Conservation (phyloP, 169 alveolate species). For the Plasmodium vivax region DNA sequence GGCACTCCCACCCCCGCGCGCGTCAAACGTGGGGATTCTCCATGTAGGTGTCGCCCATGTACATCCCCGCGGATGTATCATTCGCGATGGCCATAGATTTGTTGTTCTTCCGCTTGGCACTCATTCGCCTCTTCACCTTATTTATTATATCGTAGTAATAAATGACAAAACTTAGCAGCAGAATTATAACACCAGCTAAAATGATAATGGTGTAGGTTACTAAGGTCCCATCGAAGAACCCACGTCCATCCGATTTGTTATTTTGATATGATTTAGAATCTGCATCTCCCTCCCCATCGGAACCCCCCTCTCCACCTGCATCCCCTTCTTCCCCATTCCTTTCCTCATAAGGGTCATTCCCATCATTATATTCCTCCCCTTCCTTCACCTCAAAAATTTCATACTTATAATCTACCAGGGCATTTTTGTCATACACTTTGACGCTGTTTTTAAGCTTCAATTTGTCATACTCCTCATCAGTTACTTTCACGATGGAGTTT, state of each 20-base stretch:
- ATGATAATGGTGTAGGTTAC: slow-evolving; percentile 20
- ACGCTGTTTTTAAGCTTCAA: slow-evolving; percentile 23
- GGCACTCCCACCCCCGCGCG: background rate
- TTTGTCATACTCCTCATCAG: slow-evolving; percentile 19
- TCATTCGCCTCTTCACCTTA: slow-evolving; percentile 8
- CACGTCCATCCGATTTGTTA: background rate
- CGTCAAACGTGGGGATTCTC: slow-evolving; percentile 11
- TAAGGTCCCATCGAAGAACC: background rate
- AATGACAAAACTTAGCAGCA: slow-evolving; percentile 2
- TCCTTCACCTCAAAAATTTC: slow-evolving; percentile 55
- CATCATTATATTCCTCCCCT: background rate
- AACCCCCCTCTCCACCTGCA: background rate
- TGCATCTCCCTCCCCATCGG: background rate
- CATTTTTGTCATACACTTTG: slow-evolving; percentile 10
- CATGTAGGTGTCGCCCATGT: background rate
- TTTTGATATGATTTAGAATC: background rate
- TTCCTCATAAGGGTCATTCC: background rate
- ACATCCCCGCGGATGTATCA: slow-evolving; percentile 19
- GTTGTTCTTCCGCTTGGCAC: slow-evolving; percentile 18
- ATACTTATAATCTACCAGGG: slow-evolving; percentile 12
- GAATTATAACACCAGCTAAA: background rate
- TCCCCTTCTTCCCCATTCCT: background rate
- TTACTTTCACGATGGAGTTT: background rate
- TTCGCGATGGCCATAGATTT: slow-evolving; percentile 30
- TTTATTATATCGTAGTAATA: slow-evolving; percentile 50